Base-by-base conservation (phyloP, 2,329 filamentous ascomycete species). In the Apiospora aurea region DNA sequence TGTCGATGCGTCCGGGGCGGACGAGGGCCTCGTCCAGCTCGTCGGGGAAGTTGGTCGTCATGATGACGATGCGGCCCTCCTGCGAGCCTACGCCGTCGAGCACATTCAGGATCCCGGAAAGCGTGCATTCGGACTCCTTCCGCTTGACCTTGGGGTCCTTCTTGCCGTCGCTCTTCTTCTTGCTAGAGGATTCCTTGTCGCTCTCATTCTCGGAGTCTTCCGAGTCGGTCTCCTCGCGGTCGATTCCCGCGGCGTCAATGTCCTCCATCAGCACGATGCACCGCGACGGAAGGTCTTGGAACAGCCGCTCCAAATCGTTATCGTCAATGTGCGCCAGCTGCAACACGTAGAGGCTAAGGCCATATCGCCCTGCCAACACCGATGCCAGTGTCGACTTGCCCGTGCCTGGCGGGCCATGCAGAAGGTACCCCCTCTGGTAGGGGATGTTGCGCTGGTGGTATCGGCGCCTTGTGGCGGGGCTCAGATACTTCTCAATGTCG, bases 251-350 rank as follows among this genome's bases (percentile, higher is more conserved):
- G 0, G 94, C 94, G 79, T 97, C 95, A 0, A 95, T 94, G 78
- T 97, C 95, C 81, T 97, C 95, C 21, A 97, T 86, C 67, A 97
- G 82, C 24, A 97, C 88, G 18, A 97, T 86, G 10, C 93, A 96
- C 71, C 94, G 88, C 71, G 91, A 89, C 0, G 95, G 94, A 61
- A 97, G 87, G 79, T 95, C 94, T n/a, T 93, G 93, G 72, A 97
- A 85, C 34, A 97, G 88, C 76, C 94, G 92, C 46, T 95, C 94
- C 71, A 97, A 83, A 74, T 94, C 89, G 79, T 97, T 95, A 77
- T 97, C 95, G 5, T 78, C 81, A 13, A 75, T 77, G n/a, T 78
- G 75, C 43, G 82, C 80, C 18, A 85, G 76, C 26, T 79, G 80
- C 21, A 85, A 74, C 41, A 78, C 77, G 73, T 82, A 84, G 18